phyloP scores from a whole-genome alignment of 805 yeast genomes.

The Clavispora santaluciae region DNA sequence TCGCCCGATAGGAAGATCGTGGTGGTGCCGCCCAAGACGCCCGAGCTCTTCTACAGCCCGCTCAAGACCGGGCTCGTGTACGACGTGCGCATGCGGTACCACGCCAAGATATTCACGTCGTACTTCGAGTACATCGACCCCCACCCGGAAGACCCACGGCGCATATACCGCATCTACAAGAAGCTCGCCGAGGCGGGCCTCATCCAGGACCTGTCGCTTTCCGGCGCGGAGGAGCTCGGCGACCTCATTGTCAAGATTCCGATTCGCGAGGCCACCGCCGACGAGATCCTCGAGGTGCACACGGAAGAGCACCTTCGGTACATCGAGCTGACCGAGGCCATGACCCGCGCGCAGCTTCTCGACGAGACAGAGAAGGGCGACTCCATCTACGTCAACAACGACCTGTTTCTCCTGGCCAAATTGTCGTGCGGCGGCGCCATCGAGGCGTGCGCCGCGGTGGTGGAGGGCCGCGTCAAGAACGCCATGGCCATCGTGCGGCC shows the following conservation, averaged over 20 bases:
- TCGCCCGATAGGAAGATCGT: too few relatives aligned
- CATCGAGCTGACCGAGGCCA: constrained; percentile 67
- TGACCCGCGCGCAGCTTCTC: constrained; percentile 72
- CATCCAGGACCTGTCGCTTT: constrained; percentile 69
- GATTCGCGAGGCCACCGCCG: constrained; percentile 80
- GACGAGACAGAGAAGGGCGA: constrained; percentile 89
- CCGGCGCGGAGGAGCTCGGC: constrained; percentile 74
- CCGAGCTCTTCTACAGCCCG: constrained; percentile 66
- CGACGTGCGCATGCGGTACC: constrained; percentile 96
- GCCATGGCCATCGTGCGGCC: constrained; percentile 95
- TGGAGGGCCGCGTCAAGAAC: constrained; percentile 87
- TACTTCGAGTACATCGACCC: constrained; percentile 95
- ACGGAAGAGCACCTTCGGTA: constrained; percentile 72
- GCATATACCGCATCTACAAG: constrained; percentile 91
- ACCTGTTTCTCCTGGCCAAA: constrained; percentile 80
- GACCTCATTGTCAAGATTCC: constrained; percentile 85
- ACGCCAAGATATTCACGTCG: constrained; percentile 88
- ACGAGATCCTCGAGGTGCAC: constrained; percentile 85
- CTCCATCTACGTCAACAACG: constrained; percentile 91
- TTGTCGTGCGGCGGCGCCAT: constrained; percentile 96
- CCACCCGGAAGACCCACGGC: constrained; percentile 97
- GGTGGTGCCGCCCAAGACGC: constrained; percentile 55
- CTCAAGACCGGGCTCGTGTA: constrained; percentile 91
- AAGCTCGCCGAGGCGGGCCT: constrained; percentile 92
- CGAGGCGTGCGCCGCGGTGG: constrained; percentile 92